phyloP scores from a whole-genome alignment of 768 basidiomycete genomes.

The Gloeopeniophorella convolvens region DNA sequence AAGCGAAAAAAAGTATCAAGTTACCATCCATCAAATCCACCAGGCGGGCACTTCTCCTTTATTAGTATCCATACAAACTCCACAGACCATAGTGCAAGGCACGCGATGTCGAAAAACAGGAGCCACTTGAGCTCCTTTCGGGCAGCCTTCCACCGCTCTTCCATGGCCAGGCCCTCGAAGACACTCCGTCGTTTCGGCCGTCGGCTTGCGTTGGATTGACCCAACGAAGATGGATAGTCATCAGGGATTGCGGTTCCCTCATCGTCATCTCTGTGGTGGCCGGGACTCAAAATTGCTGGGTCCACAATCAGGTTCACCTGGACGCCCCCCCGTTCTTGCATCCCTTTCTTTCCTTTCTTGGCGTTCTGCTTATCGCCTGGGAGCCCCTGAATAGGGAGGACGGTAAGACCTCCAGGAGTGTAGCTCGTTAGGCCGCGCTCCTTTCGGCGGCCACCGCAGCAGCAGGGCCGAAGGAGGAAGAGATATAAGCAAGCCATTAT shows the following conservation, averaged over 20 bases:
- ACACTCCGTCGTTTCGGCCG: slow-evolving; percentile 41
- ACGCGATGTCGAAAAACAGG: slow-evolving; percentile 42
- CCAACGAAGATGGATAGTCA: slow-evolving; percentile 27
- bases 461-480: slow-evolving; percentile 55
- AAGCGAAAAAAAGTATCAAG: slow-evolving; percentile 21
- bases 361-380: slow-evolving; percentile 39
- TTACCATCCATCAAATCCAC: slow-evolving; percentile 58
- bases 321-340: slow-evolving; percentile 38
- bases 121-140: slow-evolving; percentile 48
- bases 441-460: slow-evolving; percentile 35
- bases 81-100: slow-evolving; percentile 48
- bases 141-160: slow-evolving; percentile 55
- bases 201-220: slow-evolving; percentile 29
- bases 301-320: slow-evolving; percentile 74
- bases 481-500: slow-evolving; percentile 46
- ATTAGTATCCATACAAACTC: slow-evolving; percentile 54
- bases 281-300: slow-evolving; percentile 45
- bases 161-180: slow-evolving; percentile 56
- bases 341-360: slow-evolving; percentile 32
- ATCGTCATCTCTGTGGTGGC: slow-evolving; percentile 23
- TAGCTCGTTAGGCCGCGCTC: slow-evolving; percentile 18
- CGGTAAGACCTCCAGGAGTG: slow-evolving; percentile 43
- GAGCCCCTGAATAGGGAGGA: slow-evolving; percentile 55
- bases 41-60: slow-evolving; percentile 58
- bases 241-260: slow-evolving; percentile 36